A percentile compares a stretch with the other conserved stretches of the same genome.
These are phyloP conservation scores for Gossypium rotundifolium DNA, from an alignment of 345 rosid genomes.

Conservation along the genomic window DNA sequence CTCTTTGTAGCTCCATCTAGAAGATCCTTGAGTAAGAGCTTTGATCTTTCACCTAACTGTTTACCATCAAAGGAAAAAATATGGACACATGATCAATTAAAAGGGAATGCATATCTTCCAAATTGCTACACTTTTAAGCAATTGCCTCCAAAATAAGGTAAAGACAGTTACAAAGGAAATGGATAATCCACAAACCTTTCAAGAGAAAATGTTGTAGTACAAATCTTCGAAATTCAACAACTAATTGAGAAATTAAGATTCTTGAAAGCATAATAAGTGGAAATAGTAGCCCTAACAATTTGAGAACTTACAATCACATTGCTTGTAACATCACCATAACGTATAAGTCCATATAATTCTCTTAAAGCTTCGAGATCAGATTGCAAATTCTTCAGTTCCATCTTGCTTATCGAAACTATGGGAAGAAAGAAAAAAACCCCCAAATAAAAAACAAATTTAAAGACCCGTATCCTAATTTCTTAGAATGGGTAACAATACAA, in stretches of 20 bases:
- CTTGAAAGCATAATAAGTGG: neutral
- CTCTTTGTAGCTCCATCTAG: slow-evolving; percentile 41
- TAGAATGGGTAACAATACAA: neutral
- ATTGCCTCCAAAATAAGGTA: neutral
- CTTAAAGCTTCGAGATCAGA: slow-evolving; percentile 43
- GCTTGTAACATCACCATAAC: slow-evolving; percentile 13
- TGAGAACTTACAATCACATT: slow-evolving; percentile 28
- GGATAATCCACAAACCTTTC: neutral
- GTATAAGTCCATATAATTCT: slow-evolving; percentile 38
- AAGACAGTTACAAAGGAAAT: neutral
- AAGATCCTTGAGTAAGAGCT: slow-evolving; percentile 36
- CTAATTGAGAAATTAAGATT: neutral
- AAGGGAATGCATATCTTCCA: neutral
- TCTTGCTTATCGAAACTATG: slow-evolving; percentile 2
- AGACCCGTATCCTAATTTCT: neutral
- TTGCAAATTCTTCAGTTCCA: slow-evolving; percentile 29
- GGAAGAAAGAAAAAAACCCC: neutral
- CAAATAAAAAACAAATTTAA: neutral
- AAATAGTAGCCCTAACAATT: neutral
- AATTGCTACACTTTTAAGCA: neutral
- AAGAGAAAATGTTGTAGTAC: neutral
- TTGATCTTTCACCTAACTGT: slow-evolving; percentile 42
- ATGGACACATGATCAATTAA: neutral
- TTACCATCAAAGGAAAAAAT: neutral
- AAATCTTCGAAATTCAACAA: no score